These are phyloP conservation scores for Phytopythium litorale DNA, from an alignment of 352 stramenopile species.

Conservation along the genomic window DNA sequence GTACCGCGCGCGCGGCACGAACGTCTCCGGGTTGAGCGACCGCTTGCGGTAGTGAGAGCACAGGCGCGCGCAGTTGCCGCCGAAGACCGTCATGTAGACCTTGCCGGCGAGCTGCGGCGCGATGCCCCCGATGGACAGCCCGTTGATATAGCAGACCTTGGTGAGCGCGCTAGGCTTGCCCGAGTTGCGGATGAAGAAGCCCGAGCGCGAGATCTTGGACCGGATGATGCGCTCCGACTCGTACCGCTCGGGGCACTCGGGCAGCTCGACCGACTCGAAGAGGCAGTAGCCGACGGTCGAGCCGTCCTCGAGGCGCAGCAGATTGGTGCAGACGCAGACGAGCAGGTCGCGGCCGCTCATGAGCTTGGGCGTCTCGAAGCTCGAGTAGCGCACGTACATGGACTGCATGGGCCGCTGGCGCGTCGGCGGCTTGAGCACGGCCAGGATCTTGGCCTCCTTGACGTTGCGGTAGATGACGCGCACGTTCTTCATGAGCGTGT, in stretches of 20 bases:
- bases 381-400: constrained; percentile 31
- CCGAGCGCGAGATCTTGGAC: constrained; percentile 36
- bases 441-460: constrained; percentile 41
- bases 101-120: constrained; percentile 20
- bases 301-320: constrained; percentile 15
- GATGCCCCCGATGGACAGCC: constrained; percentile 20
- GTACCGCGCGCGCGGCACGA: constrained; percentile 26
- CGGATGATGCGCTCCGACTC: constrained; percentile 26
- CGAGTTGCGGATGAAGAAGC: constrained; percentile 41
- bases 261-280: constrained; percentile 46
- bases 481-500: constrained; percentile 41
- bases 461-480: constrained; percentile 49
- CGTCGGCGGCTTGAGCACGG: constrained; percentile 24
- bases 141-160: constrained; percentile 51
- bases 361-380: constrained; percentile 32
- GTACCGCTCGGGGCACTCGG: constrained; percentile 25
- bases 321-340: constrained; percentile 26
- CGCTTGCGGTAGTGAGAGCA: constrained; percentile 38
- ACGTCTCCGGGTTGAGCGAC: constrained; percentile 28
- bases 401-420: constrained; percentile 22
- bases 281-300: constrained; percentile 57
- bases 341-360: constrained; percentile 36
- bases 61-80: constrained; percentile 32
- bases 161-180: constrained; percentile 25
- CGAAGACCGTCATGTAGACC: constrained; percentile 40